These are phyloP conservation scores for Sporormia fimetaria DNA, from an alignment of 495 filamentous ascomycete genomes.

Conservation along the genomic window DNA sequence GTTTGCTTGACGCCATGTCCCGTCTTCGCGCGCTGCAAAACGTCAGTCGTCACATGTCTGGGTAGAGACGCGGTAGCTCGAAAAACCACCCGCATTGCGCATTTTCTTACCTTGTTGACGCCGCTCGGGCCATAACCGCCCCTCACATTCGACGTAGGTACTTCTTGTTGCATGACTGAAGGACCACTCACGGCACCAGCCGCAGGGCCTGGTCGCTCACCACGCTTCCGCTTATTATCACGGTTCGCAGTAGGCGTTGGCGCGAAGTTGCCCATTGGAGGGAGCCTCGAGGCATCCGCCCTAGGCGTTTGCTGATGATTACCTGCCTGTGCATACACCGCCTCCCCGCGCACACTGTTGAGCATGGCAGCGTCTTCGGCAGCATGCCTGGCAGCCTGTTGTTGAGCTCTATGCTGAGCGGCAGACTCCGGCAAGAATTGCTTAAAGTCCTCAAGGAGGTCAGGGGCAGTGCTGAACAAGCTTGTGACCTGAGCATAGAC, in stretches of 20 bases:
- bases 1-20: slow-evolving; percentile 53
- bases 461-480: slow-evolving; percentile 86
- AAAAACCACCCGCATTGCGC: slow-evolving; percentile 1
- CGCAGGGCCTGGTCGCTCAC: slow-evolving; percentile 26
- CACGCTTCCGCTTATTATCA: slow-evolving; percentile 69
- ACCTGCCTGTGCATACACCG: slow-evolving; percentile 34
- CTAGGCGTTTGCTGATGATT: slow-evolving; percentile 34
- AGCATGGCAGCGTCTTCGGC: slow-evolving; percentile 56
- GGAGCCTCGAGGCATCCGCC: slow-evolving; percentile 40
- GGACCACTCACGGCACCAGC: slow-evolving; percentile 7
- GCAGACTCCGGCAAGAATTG: slow-evolving; percentile 97
- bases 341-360: slow-evolving; percentile 49
- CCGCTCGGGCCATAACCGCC: slow-evolving; percentile 32
- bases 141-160: slow-evolving; percentile 22
- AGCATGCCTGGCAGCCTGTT: slow-evolving; percentile 47
- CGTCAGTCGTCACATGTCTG: slow-evolving; percentile 4
- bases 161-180: slow-evolving; percentile 28
- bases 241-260: slow-evolving; percentile 70
- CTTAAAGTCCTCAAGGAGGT: slow-evolving; percentile 96
- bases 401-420: slow-evolving; percentile 66
- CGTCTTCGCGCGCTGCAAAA: slow-evolving; percentile 43
- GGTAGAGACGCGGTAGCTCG: background rate
- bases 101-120: slow-evolving; percentile 40
- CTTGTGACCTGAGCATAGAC: slow-evolving; percentile 96
- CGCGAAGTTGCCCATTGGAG: slow-evolving; percentile 88